Evolutionary conservation across 768 basidiomycete genomes (phyloP).

Genomic region (Termitomyces sp.): DNA sequence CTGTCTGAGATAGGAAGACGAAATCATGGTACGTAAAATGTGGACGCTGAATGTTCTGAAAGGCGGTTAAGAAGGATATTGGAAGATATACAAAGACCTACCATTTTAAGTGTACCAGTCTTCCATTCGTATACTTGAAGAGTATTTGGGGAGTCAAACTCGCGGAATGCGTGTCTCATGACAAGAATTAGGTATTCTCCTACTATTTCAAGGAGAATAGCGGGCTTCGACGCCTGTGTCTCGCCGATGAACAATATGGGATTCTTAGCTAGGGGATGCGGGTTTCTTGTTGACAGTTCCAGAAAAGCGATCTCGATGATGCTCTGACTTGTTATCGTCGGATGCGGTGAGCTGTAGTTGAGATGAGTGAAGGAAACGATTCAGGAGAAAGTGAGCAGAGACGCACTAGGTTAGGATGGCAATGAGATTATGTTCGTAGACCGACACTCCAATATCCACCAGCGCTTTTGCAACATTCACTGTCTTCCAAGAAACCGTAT

Average conservation of each 20-base stretch:
- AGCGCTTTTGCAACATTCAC: constrained; percentile 28
- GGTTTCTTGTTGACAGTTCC: constrained; percentile 11
- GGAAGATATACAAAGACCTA: not conserved
- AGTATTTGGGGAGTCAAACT: not conserved
- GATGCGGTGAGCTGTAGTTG: not conserved
- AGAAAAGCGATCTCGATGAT: constrained; percentile 9
- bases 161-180: not conserved
- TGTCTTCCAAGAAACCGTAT: constrained; percentile 27
- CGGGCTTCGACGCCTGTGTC: constrained; percentile 8
- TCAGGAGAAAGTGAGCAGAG: not conserved
- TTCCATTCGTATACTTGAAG: constrained; percentile 22
- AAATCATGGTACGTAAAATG: constrained; percentile 22
- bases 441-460: constrained; percentile 41
- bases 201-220: constrained; percentile 20
- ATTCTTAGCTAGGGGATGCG: constrained; percentile 15
- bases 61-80: not conserved
- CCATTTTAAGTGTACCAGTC: constrained; percentile 16
- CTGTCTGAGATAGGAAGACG: constrained; percentile 23
- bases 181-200: constrained; percentile 18
- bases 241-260: constrained; percentile 27
- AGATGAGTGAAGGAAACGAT: not conserved
- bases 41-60: not conserved
- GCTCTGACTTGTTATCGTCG: not conserved
- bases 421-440: constrained; percentile 44
- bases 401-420: constrained; percentile 40